Percentiles rank a stretch among this genome's conserved stretches.
phyloP scores from a whole-genome alignment of 106 monocot species.

The Allium sativum region DNA sequence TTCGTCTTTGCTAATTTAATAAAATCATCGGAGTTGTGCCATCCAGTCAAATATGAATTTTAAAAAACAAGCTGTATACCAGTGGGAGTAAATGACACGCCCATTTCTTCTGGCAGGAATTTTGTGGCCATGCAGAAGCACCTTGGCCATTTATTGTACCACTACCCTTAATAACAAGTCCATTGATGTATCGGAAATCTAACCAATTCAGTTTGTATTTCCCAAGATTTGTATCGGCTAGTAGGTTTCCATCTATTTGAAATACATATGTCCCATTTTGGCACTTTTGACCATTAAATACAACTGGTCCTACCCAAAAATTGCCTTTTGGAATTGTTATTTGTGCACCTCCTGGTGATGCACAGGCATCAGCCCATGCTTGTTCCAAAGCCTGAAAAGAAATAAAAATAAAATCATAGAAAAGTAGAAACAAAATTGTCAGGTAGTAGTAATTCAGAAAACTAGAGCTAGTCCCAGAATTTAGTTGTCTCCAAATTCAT shows the following conservation, averaged over 20 bases:
- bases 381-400: not conserved
- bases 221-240: conserved; percentile 1
- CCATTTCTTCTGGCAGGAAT: not conserved
- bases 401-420: not conserved
- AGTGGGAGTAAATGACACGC: not conserved
- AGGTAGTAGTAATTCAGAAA: too few relatives aligned
- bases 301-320: not conserved
- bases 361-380: conserved; percentile 1
- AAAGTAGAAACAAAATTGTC: too few relatives aligned
- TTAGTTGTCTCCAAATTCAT: not conserved
- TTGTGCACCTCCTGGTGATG: not conserved
- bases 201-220: conserved; percentile 22
- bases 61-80: not conserved
- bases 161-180: conserved; percentile 18
- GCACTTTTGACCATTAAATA: not conserved
- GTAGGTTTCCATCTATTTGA: not conserved
- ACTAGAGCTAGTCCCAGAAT: too few relatives aligned
- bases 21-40: too few relatives aligned
- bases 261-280: not conserved
- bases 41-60: too few relatives aligned
- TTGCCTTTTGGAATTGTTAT: not conserved
- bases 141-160: conserved; percentile 11
- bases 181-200: conserved; percentile 21
- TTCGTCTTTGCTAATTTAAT: too few relatives aligned
- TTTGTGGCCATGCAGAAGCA: not conserved